Base-by-base conservation (phyloP, 1,139 yeast species). In the Lodderomyces oxycetoniae region DNA sequence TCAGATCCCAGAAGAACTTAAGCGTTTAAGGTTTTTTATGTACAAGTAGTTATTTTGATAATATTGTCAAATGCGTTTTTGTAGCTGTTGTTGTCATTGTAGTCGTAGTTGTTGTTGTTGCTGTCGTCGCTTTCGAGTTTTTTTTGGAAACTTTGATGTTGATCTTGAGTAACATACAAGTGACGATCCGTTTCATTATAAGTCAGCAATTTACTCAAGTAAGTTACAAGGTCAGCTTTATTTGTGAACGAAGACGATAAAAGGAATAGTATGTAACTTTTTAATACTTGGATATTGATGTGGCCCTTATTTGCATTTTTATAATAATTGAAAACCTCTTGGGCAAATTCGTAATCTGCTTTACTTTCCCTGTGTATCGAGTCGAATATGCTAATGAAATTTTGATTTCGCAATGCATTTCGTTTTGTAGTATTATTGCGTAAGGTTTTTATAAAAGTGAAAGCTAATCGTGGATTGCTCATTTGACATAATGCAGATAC, bases 1-100 rank as follows among this genome's bases (percentile, higher is more conserved):
- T 62, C 69, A 36, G 78, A 75, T 42, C 82, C 83, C 4, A 54
- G 74, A 44, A 49, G 42, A 28, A 10, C 22, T 19, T 10, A n/a
- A n/a, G n/a, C n/a, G n/a, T n/a, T n/a, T n/a, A n/a, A n/a, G n/a
- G n/a, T n/a, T n/a, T n/a, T n/a, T n/a, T n/a, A n/a, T n/a, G n/a
- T n/a, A n/a, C n/a, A n/a, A n/a, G n/a, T n/a, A n/a, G n/a, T n/a
- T n/a, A n/a, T n/a, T n/a, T n/a, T n/a, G n/a, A n/a, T n/a, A n/a
- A n/a, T n/a, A n/a, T n/a, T n/a, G n/a, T n/a, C n/a, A n/a, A n/a
- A n/a, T n/a, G n/a, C n/a, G n/a, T n/a, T n/a, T n/a, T n/a, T n/a
- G n/a, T n/a, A n/a, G n/a, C n/a, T n/a, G n/a, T n/a, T n/a, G n/a
- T n/a, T n/a, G n/a, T n/a, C n/a, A n/a, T n/a, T n/a, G n/a, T n/a